Conservation (phyloP, 371 early-diverging fungal species). For the Rhizomucor miehei region DNA sequence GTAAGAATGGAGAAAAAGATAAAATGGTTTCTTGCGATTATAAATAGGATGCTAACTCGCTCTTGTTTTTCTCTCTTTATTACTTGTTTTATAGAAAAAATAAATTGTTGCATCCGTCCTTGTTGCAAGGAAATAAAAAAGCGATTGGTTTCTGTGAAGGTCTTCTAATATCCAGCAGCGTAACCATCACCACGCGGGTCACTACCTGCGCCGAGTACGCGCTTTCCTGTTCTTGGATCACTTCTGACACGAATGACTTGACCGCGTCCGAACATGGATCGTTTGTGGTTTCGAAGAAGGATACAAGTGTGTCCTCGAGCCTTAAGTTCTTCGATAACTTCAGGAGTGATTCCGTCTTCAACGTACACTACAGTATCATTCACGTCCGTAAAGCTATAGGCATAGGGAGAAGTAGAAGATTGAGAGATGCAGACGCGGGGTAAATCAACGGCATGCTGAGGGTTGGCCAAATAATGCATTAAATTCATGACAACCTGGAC, state of each 20-base stretch:
- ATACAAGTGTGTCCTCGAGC: slow-evolving; percentile 60
- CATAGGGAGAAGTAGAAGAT: slow-evolving; percentile 17
- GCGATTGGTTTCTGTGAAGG: neutral
- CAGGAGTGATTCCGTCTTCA: slow-evolving; percentile 59
- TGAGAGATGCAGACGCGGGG: slow-evolving; percentile 65
- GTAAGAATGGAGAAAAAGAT: neutral
- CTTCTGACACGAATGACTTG: slow-evolving; percentile 53
- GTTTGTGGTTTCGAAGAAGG: slow-evolving; percentile 21
- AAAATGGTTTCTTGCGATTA: too few relatives aligned
- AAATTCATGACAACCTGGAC: slow-evolving; percentile 76
- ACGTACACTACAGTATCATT: slow-evolving; percentile 48
- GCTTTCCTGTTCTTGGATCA: slow-evolving; percentile 40
- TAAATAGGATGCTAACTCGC: too few relatives aligned
- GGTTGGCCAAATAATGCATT: slow-evolving; percentile 52
- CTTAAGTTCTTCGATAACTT: slow-evolving; percentile 41
- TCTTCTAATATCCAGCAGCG: slow-evolving; percentile 50
- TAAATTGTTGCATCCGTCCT: slow-evolving; percentile 4
- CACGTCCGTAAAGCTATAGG: slow-evolving; percentile 32
- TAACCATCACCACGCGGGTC: slow-evolving; percentile 75
- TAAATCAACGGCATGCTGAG: slow-evolving; percentile 72
- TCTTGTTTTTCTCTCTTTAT: neutral
- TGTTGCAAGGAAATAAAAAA: neutral
- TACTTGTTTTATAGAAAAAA: slow-evolving; percentile 9
- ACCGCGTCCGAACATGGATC: slow-evolving; percentile 73
- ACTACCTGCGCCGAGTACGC: slow-evolving; percentile 62